Percentiles rank a stretch among this genome's conserved stretches.
These are phyloP conservation scores for Spergularia bocconei DNA, from an alignment of 148 eudicot genomes.

Conservation along the genomic window DNA sequence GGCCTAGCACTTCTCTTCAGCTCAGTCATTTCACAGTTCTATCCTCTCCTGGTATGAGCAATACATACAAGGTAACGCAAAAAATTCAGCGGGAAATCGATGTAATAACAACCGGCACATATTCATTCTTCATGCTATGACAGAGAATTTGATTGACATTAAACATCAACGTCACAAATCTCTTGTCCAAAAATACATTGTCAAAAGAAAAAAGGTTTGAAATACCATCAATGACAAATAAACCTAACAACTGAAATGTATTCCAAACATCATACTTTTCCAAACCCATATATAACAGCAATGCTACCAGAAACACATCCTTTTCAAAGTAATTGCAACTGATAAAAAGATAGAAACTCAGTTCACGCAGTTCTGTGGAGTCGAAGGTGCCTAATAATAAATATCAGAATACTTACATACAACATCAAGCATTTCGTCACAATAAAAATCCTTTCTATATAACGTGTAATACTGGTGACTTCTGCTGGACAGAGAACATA, in stretches of 20 bases:
- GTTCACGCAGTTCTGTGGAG: not conserved
- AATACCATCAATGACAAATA: not conserved
- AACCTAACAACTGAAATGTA: not conserved
- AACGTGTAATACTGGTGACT: not conserved
- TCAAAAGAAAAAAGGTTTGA: not conserved
- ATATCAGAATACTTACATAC: not conserved
- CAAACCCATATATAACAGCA: not conserved
- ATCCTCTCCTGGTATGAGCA: conserved; percentile 25
- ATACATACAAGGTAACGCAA: not conserved
- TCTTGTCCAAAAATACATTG: no score
- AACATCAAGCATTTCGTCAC: not conserved
- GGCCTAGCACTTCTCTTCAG: conserved; percentile 56
- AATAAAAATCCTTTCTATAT: not conserved
- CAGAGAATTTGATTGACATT: not conserved
- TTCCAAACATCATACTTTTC: not conserved
- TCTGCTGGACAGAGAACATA: not conserved
- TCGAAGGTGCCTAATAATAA: not conserved
- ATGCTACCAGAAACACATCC: not conserved
- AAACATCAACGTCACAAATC: not conserved
- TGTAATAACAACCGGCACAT: not conserved
- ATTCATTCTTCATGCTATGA: not conserved
- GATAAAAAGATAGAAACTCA: not conserved
- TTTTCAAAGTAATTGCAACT: not conserved
- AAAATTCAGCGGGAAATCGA: not conserved
- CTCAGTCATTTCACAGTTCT: conserved; percentile 50